Evolutionary conservation across 2,329 filamentous ascomycete species (phyloP).

Genomic region (Chrysoporthe deuterocubensis): DNA sequence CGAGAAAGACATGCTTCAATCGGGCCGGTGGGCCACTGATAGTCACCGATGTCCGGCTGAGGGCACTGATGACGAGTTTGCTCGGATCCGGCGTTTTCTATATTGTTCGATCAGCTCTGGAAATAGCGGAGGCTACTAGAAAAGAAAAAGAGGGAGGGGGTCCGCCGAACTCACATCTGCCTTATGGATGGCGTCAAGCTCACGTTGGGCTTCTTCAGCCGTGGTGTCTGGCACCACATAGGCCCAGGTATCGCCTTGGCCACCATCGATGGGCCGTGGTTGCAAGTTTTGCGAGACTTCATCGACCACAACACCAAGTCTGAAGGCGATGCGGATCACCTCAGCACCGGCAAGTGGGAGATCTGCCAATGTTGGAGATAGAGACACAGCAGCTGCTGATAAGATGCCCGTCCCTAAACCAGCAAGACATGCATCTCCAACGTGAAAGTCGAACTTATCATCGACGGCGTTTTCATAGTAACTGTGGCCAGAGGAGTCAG

Average conservation of each 20-base stretch:
- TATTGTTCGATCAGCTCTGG: neutral
- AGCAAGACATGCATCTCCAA: conserved; percentile 38
- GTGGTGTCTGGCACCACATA: conserved; percentile 44
- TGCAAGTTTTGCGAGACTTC: conserved; percentile 48
- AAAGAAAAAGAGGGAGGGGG: neutral
- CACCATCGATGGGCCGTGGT: conserved; percentile 32
- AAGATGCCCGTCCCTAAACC: conserved; percentile 52
- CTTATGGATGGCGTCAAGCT: conserved; percentile 42
- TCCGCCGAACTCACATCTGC: conserved; percentile 25
- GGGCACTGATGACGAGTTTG: conserved; percentile 47
- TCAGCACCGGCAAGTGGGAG: conserved; percentile 47
- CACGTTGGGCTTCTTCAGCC: conserved; percentile 39
- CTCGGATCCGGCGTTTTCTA: conserved; percentile 35
- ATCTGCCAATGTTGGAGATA: conserved; percentile 44
- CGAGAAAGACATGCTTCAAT: conserved; percentile 37
- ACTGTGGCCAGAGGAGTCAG: conserved; percentile 28
- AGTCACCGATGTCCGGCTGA: conserved; percentile 39
- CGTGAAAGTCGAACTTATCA: conserved; percentile 33
- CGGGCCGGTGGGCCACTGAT: conserved; percentile 44
- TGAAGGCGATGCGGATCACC: conserved; percentile 48
- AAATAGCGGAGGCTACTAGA: neutral
- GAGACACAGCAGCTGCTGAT: conserved; percentile 45
- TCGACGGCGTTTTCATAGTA: conserved; percentile 36
- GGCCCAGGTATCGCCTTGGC: conserved; percentile 43
- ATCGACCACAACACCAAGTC: conserved; percentile 49